Evolutionary conservation across 179 eudicot genomes (phyloP).

Genomic region (Spinacia oleracea): DNA sequence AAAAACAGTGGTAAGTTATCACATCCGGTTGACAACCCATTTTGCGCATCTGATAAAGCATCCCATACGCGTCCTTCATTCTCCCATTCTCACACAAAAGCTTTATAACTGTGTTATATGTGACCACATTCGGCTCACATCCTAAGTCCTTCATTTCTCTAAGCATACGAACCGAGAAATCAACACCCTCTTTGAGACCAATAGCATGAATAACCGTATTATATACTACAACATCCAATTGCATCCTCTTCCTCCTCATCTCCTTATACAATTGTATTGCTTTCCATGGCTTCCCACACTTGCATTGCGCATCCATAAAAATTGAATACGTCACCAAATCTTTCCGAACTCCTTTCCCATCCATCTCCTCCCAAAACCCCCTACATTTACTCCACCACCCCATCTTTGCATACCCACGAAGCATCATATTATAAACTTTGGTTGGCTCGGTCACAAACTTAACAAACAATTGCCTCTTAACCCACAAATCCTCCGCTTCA

Average conservation of each 20-base stretch:
- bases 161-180: slow-evolving; percentile 57
- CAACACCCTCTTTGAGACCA: slow-evolving; percentile 83
- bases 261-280: slow-evolving; percentile 82
- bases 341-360: slow-evolving; percentile 54
- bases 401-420: slow-evolving; percentile 85
- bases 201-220: slow-evolving; percentile 73
- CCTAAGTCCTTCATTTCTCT: slow-evolving; percentile 79
- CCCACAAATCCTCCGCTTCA: slow-evolving; percentile 85
- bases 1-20: slow-evolving; percentile 70
- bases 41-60: slow-evolving; percentile 58
- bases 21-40: slow-evolving; percentile 69
- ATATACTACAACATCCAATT: slow-evolving; percentile 80
- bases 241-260: slow-evolving; percentile 77
- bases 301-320: slow-evolving; percentile 84
- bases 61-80: slow-evolving; percentile 61
- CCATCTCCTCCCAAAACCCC: slow-evolving; percentile 96
- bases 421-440: slow-evolving; percentile 73
- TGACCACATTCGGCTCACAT: slow-evolving; percentile 65
- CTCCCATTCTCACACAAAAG: slow-evolving; percentile 82
- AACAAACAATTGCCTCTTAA: slow-evolving; percentile 23
- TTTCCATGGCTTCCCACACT: slow-evolving; percentile 85
- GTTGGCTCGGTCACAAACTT: slow-evolving; percentile 46
- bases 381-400: slow-evolving; percentile 89
- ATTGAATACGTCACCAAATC: slow-evolving; percentile 84
- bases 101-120: slow-evolving; percentile 75